Evolutionary conservation across 108 stramenopile genomes (phyloP).

Genomic region (Fragilaria radians): DNA sequence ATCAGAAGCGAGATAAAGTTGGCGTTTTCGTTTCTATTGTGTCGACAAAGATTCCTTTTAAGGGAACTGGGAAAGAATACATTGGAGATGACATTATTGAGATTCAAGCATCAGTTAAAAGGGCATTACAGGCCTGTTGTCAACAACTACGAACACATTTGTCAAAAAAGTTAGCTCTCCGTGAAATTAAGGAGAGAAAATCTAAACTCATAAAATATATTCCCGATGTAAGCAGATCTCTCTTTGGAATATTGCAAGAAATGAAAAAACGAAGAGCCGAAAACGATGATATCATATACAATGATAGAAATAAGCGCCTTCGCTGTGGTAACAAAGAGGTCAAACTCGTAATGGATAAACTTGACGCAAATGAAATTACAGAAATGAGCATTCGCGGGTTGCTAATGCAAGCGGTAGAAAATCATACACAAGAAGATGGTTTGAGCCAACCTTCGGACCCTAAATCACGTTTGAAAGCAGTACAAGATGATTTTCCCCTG

Average conservation of each 20-base stretch:
- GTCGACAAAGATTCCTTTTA: conserved; percentile 95
- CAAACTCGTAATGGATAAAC: conserved; percentile 26
- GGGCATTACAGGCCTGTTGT: conserved; percentile 72
- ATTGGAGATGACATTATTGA: conserved; percentile 84
- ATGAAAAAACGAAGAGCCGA: conserved; percentile 65
- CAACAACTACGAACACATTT: conserved; percentile 65
- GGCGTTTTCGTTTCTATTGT: conserved; percentile 96
- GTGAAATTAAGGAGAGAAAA: conserved; percentile 73
- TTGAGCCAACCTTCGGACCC: conserved; percentile 17
- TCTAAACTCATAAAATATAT: conserved; percentile 74
- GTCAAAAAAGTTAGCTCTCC: conserved; percentile 64
- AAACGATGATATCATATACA: conserved; percentile 4
- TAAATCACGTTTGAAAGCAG: conserved; percentile 13
- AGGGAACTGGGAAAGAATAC: conserved; percentile 97
- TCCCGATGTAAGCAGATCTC: conserved; percentile 66
- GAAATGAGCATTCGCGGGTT: conserved; percentile 32
- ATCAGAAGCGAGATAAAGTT: conserved; percentile 89
- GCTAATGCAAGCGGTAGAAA: conserved; percentile 54
- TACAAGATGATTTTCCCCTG: conserved; percentile 34
- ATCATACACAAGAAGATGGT: conserved; percentile 37
- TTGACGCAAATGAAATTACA: conserved; percentile 43
- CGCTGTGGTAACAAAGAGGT: conserved; percentile 7
- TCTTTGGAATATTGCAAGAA: conserved; percentile 61
- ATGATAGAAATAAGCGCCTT: conserved; percentile 13
- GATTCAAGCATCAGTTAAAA: conserved; percentile 72